Base-by-base conservation (phyloP, 345 rosid genomes). In the Dipteronia dyeriana region DNA sequence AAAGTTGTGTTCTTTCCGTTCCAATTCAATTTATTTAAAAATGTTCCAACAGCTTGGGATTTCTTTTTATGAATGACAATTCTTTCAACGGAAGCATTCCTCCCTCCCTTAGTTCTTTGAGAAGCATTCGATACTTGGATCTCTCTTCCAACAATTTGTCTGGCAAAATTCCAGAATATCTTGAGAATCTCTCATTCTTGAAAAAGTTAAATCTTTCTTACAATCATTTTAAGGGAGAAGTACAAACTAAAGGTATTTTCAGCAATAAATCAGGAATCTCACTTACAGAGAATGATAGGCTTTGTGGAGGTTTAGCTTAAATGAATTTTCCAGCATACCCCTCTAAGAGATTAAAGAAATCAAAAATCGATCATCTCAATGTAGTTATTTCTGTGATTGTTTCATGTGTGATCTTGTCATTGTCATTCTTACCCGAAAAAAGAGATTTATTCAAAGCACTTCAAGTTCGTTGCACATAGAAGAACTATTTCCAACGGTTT, bases 401-500 rank as follows among this genome's bases (percentile, higher is more conserved):
- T 8, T 54, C 73, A 10, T 17, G 43, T 17, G 9, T n/a, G 4
- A 49, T 53, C 11, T 29, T 31, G 31, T 31, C 34, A 49, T 14
- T 49, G 2, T 53, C 19, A 3, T 31, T 29, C 54, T 29, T 19
- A 25, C 47, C 17, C 17, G 26, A n/a, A 53, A 25, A 54, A 53
- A 17, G 63, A 71, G 20, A 71, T 22, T 17, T 0, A 10, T 17
- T 1, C 12, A 43, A 5, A 12, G 9, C 19, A 2, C 72, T 22
- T 2, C 23, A 60, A 17, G 2, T 7, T 5, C 17, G 74, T 3
- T 54, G 8, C 68, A 19, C 0, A 7, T 43, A 19, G 47, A 56
- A 9, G 19, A 67, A 20, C 43, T 54, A 4, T 68, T 73, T 70
- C 57, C 54, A 7, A 39, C n/a, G 61, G 62, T 72, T 22, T 78